Evolutionary conservation across 2,329 filamentous ascomycete species (phyloP).

Genomic region (Coleophoma cylindrospora): DNA sequence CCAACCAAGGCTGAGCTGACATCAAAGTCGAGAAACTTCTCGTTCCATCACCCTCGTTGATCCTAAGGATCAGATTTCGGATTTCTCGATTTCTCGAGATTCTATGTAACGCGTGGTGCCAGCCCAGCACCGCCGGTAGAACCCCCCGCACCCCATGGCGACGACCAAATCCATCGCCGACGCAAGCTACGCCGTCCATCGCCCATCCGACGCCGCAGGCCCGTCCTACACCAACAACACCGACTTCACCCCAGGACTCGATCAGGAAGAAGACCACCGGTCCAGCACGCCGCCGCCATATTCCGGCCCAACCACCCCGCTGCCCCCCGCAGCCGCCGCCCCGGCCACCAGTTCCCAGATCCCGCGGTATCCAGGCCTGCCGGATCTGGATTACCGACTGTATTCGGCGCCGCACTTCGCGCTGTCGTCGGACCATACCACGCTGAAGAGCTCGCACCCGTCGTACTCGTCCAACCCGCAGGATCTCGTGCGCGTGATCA

Average conservation of each 20-base stretch:
- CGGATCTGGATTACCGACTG: slow-evolving; percentile 19
- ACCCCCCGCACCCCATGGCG: background rate
- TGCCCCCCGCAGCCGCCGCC: background rate
- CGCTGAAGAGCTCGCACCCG: slow-evolving; percentile 40
- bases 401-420: slow-evolving; percentile 48
- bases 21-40: too few species aligned
- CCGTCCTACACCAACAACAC: slow-evolving; percentile 3
- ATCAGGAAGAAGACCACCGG: slow-evolving; percentile 13
- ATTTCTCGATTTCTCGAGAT: too few species aligned
- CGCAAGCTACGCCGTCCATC: slow-evolving; percentile 11
- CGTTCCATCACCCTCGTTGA: too few species aligned
- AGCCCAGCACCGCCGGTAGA: too few species aligned
- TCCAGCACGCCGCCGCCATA: slow-evolving; percentile 21
- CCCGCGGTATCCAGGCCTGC: slow-evolving; percentile 14
- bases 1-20: too few species aligned
- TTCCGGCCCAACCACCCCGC: slow-evolving; percentile 13
- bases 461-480: slow-evolving; percentile 41
- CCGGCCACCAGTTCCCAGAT: slow-evolving; percentile 4
- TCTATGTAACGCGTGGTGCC: too few species aligned
- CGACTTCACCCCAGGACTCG: background rate
- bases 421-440: slow-evolving; percentile 42
- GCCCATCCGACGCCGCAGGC: slow-evolving; percentile 8
- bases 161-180: slow-evolving; percentile 12
- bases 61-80: too few species aligned
- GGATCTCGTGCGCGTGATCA: slow-evolving; percentile 41